These are phyloP conservation scores for Oryza longistaminata DNA, from an alignment of 176 grass and related monocot genomes.

Conservation along the genomic window DNA sequence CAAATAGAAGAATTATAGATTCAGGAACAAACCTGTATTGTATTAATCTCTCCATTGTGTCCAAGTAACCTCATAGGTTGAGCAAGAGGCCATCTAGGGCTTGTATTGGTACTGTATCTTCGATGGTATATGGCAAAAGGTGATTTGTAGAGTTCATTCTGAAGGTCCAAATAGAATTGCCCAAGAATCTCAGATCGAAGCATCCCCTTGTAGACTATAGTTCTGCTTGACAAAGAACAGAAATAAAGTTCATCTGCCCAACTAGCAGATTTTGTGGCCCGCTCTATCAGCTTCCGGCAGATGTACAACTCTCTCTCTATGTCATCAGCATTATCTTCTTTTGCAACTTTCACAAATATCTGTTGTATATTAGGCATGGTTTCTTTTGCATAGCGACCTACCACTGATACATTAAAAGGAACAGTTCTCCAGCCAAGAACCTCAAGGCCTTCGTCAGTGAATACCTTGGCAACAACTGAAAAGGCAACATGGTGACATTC, in stretches of 20 bases:
- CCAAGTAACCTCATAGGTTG: conserved; percentile 99
- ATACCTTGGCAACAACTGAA: conserved; percentile 81
- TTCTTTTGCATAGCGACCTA: conserved; percentile 91
- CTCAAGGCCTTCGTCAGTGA: conserved; percentile 88
- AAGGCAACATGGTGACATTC: conserved; percentile 43
- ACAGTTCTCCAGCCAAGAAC: conserved; percentile 92
- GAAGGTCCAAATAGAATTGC: conserved; percentile 93
- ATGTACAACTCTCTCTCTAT: conserved; percentile 98
- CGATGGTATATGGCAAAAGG: conserved; percentile 98
- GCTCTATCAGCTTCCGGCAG: conserved; percentile 90
- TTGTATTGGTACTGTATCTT: conserved; percentile 99
- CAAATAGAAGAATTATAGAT: conserved; percentile 18
- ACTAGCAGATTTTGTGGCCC: conserved; percentile 56
- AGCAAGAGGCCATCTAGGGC: conserved; percentile 97
- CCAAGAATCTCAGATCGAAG: conserved; percentile 96
- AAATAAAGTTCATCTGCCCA: conserved; percentile 96
- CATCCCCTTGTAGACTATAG: conserved; percentile 99
- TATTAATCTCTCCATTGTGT: conserved; percentile 99
- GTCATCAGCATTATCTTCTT: conserved; percentile 91
- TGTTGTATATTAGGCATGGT: conserved; percentile 93
- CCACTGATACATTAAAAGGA: conserved; percentile 77
- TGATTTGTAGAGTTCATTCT: conserved; percentile 82
- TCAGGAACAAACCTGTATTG: conserved; percentile 81
- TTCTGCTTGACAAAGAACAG: conserved; percentile 87
- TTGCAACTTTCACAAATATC: conserved; percentile 83